These are phyloP conservation scores for Aspergillus chevalieri DNA, from an alignment of 2,329 filamentous ascomycete species.

Conservation along the genomic window DNA sequence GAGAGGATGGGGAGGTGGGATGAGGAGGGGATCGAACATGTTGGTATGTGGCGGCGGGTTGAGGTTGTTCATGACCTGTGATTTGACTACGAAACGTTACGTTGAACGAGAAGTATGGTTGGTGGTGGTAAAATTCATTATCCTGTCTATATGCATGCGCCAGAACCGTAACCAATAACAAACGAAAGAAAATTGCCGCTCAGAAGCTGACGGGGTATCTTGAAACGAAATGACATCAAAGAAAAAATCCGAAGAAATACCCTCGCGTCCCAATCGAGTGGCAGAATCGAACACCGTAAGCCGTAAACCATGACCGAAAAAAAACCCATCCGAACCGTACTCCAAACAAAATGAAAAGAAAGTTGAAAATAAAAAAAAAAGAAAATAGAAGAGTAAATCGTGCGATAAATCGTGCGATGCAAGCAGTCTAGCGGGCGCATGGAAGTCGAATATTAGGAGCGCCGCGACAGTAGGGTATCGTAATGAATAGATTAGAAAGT, in stretches of 20 bases:
- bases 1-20: constrained; percentile 68
- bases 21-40: constrained; percentile 78
- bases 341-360: constrained; percentile 9
- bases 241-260: constrained; percentile 9
- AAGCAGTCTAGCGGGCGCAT: constrained; percentile 8
- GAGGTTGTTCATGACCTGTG: constrained; percentile 5
- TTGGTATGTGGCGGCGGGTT: constrained; percentile 70
- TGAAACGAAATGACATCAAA: constrained; percentile 15
- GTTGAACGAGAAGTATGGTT: neutral
- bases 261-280: constrained; percentile 10
- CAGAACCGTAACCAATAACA: constrained; percentile 5
- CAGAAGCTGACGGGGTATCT: constrained; percentile 31
- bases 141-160: constrained; percentile 5
- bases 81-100: neutral
- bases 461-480: constrained; percentile 6
- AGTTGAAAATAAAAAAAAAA: constrained; percentile 3
- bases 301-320: constrained; percentile 2
- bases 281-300: constrained; percentile 5
- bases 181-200: constrained; percentile 19
- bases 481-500: constrained; percentile 44
- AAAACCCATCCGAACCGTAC: constrained; percentile 6
- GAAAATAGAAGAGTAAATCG: constrained; percentile 3
- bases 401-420: constrained; percentile 4
- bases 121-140: neutral
- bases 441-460: neutral